These are phyloP conservation scores for Diplodia mutila DNA, from an alignment of 2,329 filamentous ascomycete genomes.

Conservation along the genomic window DNA sequence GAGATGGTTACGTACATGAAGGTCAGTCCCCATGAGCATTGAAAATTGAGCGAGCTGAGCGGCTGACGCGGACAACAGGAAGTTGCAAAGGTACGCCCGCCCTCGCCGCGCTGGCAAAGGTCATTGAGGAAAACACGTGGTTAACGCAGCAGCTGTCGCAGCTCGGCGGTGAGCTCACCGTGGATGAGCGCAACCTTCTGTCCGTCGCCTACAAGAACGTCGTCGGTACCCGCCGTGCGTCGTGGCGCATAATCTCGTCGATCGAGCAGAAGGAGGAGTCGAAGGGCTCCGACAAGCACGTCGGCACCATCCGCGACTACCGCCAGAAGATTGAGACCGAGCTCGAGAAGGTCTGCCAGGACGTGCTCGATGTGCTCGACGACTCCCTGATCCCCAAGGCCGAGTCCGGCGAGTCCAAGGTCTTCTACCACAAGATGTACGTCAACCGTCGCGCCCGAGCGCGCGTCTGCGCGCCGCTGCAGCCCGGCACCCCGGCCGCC, in stretches of 20 bases:
- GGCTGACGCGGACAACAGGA: conserved; percentile 25
- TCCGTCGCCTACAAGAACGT: conserved; percentile 99
- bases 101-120: conserved; percentile 73
- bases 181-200: conserved; percentile 96
- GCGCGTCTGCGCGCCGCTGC: not conserved
- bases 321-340: conserved; percentile 97
- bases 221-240: conserved; percentile 93
- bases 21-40: conserved; percentile 36
- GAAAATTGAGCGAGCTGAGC: conserved; percentile 15
- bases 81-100: conserved; percentile 27
- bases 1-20: conserved; percentile 99
- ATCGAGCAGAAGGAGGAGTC: conserved; percentile 99
- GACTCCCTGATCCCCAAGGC: conserved; percentile 92
- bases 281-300: conserved; percentile 93
- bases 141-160: conserved; percentile 36
- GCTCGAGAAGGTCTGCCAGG: conserved; percentile 96
- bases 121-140: conserved; percentile 40
- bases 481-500: not conserved
- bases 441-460: conserved; percentile 35
- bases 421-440: conserved; percentile 99
- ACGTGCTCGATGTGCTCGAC: conserved; percentile 94
- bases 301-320: conserved; percentile 94
- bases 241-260: conserved; percentile 97
- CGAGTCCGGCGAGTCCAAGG: conserved; percentile 95
- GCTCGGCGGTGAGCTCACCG: conserved; percentile 63